Conservation (phyloP, 495 filamentous ascomycete genomes). For the Staphylotrichum longicolle region DNA sequence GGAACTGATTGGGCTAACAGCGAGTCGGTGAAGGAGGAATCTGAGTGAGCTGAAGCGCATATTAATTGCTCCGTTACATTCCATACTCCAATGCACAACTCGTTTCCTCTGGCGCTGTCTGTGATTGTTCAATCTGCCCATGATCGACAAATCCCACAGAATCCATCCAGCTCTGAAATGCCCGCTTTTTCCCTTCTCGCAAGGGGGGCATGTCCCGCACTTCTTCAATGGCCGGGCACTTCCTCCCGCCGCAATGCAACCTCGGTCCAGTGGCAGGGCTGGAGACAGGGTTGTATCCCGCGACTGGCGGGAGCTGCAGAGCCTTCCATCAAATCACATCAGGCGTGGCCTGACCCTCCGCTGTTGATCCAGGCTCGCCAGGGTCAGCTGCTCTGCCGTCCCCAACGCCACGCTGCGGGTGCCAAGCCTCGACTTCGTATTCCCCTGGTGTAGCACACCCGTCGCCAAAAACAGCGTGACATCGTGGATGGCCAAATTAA, state of each 20-base stretch:
- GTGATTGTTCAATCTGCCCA: background rate
- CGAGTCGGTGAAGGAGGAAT: background rate
- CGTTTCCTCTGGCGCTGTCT: background rate
- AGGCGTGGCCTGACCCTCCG: background rate
- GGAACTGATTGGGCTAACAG: no score
- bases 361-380: conserved; percentile 4
- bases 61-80: conserved; percentile 7
- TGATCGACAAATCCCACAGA: conserved; percentile 2
- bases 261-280: conserved; percentile 7
- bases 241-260: background rate
- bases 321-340: conserved; percentile 8
- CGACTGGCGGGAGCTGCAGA: background rate
- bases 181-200: no score
- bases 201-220: no score
- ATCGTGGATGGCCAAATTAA: conserved; percentile 1
- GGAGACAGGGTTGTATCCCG: conserved; percentile 6
- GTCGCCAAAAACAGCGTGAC: conserved; percentile 3
- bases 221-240: background rate
- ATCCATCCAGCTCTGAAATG: background rate
- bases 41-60: background rate
- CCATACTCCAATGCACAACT: no score
- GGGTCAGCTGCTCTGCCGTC: conserved; percentile 12
- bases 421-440: conserved; percentile 15
- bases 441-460: background rate
- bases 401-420: background rate